Percentiles rank a stretch among this genome's conserved stretches.
Evolutionary conservation across 306 rosid species (phyloP).

Genomic region (Abrus precatorius): DNA sequence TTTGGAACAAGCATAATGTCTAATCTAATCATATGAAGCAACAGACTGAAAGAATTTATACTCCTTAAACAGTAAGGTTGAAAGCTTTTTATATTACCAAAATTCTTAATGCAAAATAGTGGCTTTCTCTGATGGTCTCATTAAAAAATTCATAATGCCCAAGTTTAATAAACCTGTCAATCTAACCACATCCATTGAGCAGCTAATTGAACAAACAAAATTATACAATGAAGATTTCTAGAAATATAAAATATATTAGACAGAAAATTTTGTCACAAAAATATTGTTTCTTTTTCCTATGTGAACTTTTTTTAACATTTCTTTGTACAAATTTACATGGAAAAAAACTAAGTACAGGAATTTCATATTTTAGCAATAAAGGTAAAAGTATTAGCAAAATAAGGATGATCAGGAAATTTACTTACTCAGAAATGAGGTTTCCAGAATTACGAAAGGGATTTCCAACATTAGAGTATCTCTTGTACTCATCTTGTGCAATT

Average conservation of each 20-base stretch:
- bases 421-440: slow-evolving; percentile 73
- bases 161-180: slow-evolving; percentile 3
- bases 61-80: neutral
- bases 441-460: slow-evolving; percentile 52
- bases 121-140: neutral
- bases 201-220: neutral
- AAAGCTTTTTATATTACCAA: slow-evolving; percentile 8
- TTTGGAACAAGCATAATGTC: neutral
- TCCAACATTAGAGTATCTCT: slow-evolving; percentile 78
- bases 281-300: neutral
- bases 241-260: slow-evolving; percentile 15
- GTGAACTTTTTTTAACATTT: neutral
- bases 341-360: neutral
- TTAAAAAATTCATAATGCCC: neutral
- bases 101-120: slow-evolving; percentile 4
- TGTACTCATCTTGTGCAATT: slow-evolving; percentile 73
- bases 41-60: slow-evolving; percentile 8
- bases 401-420: slow-evolving; percentile 18
- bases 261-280: neutral
- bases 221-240: neutral
- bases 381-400: slow-evolving; percentile 16
- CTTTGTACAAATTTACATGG: neutral
- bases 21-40: neutral
- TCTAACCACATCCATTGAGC: neutral
- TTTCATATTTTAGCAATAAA: slow-evolving; percentile 25